phyloP scores from a whole-genome alignment of 2,329 filamentous ascomycete genomes.

The Trichoderma sp. region DNA sequence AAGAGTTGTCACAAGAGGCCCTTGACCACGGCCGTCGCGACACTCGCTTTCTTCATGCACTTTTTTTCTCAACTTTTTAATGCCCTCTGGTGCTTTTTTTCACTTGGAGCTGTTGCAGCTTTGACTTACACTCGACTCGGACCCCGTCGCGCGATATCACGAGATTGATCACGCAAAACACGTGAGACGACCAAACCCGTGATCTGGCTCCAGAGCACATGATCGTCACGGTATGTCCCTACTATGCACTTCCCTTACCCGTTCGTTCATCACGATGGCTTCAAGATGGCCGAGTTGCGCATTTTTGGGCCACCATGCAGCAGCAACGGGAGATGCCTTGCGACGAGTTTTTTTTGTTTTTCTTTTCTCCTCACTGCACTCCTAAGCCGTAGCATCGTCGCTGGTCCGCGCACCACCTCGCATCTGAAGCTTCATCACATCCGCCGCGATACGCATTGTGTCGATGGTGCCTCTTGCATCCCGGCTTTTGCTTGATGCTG shows the following conservation, averaged over 20 bases:
- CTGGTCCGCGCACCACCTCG: not conserved
- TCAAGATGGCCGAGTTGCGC: slow-evolving; percentile 21
- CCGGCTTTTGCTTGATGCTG: not conserved
- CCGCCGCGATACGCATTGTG: not conserved
- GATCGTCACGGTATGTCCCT: slow-evolving; percentile 45
- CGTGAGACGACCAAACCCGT: slow-evolving; percentile 48
- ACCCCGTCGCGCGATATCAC: slow-evolving; percentile 47
- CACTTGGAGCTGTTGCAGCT: not conserved
- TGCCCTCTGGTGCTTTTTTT: slow-evolving; percentile 20
- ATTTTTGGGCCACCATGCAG: slow-evolving; percentile 19
- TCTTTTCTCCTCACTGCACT: not conserved
- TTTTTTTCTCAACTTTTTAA: slow-evolving; percentile 1
- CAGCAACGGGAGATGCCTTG: not conserved
- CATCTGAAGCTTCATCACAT: not conserved
- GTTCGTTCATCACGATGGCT: slow-evolving; percentile 23
- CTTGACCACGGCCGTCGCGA: slow-evolving; percentile 11
- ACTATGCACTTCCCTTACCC: slow-evolving; percentile 24
- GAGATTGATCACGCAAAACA: slow-evolving; percentile 50
- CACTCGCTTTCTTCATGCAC: not conserved
- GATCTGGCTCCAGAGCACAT: slow-evolving; percentile 47
- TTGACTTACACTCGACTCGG: slow-evolving; percentile 34
- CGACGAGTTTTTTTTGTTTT: not conserved
- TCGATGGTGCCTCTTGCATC: not conserved
- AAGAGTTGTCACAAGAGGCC: slow-evolving; percentile 18
- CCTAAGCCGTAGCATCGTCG: not conserved